Percentiles rank a stretch among this genome's conserved stretches.
phyloP scores from a whole-genome alignment of 2,329 filamentous ascomycete species.

The Trichoderma polysporum region DNA sequence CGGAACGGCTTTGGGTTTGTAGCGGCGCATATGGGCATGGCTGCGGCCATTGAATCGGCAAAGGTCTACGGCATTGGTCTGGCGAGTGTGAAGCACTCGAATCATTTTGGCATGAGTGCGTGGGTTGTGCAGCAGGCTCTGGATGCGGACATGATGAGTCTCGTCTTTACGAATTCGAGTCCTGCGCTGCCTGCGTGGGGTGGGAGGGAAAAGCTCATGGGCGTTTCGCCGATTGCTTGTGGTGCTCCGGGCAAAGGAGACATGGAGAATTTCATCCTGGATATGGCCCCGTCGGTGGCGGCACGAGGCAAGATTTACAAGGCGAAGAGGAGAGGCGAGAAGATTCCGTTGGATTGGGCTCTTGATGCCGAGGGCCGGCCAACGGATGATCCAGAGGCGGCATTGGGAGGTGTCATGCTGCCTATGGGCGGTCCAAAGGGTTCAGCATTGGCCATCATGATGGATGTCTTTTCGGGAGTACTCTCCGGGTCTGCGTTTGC shows the following conservation, averaged over 20 bases:
- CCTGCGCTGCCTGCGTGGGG: constrained; percentile 73
- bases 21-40: constrained; percentile 66
- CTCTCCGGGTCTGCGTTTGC: constrained; percentile 77
- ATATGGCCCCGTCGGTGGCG: constrained; percentile 70
- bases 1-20: constrained; percentile 76
- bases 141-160: constrained; percentile 67
- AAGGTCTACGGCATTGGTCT: constrained; percentile 68
- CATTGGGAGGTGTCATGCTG: constrained; percentile 76
- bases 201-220: constrained; percentile 66
- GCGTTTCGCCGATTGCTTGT: constrained; percentile 72
- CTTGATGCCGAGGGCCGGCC: constrained; percentile 66
- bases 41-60: constrained; percentile 65
- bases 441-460: constrained; percentile 75
- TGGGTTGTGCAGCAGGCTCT: constrained; percentile 78
- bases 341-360: constrained; percentile 73
- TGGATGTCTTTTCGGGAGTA: constrained; percentile 84
- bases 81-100: constrained; percentile 72
- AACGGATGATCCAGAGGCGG: constrained; percentile 70
- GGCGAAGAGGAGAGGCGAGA: constrained; percentile 64
- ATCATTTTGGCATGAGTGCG: constrained; percentile 81
- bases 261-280: constrained; percentile 64
- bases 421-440: constrained; percentile 86
- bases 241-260: constrained; percentile 64
- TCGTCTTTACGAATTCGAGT: constrained; percentile 71
- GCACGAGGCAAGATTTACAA: constrained; percentile 74